Conservation (phyloP, 176 grass and related monocot genomes). For the Thalia dealbata region DNA sequence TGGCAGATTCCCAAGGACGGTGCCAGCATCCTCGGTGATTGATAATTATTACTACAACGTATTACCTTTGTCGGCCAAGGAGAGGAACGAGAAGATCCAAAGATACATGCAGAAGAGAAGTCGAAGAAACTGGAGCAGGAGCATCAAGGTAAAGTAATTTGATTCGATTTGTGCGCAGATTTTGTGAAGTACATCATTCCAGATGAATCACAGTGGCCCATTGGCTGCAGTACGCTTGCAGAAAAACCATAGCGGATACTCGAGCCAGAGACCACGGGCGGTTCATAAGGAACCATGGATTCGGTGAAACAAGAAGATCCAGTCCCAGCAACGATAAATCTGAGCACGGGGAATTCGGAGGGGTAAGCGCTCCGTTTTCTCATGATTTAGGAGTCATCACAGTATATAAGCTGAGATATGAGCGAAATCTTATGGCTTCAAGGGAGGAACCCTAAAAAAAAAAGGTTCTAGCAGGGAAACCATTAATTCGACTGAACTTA, state of each 20-base stretch:
- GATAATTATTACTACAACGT: slow-evolving; percentile 71
- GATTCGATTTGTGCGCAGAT: slow-evolving; percentile 3
- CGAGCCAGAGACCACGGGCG: slow-evolving; percentile 78
- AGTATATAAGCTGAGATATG: too few relatives aligned
- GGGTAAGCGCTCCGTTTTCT: background rate
- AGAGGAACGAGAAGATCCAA: slow-evolving; percentile 90
- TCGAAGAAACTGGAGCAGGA: slow-evolving; percentile 91
- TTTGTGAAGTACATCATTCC: slow-evolving; percentile 18
- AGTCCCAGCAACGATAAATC: slow-evolving; percentile 38
- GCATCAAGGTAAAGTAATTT: slow-evolving; percentile 70
- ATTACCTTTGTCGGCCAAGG: slow-evolving; percentile 59
- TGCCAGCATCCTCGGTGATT: slow-evolving; percentile 36
- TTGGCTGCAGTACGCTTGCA: slow-evolving; percentile 76
- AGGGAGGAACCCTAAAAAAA: too few relatives aligned
- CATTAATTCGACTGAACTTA: too few relatives aligned
- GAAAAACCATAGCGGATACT: slow-evolving; percentile 96
- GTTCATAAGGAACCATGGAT: slow-evolving; percentile 87
- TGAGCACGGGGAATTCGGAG: slow-evolving; percentile 63
- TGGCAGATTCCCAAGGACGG: slow-evolving; percentile 24
- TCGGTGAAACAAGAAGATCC: slow-evolving; percentile 47
- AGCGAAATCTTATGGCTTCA: too few relatives aligned
- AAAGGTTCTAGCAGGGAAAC: too few relatives aligned
- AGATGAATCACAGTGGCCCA: slow-evolving; percentile 8
- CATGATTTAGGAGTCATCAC: too few relatives aligned
- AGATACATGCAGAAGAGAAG: slow-evolving; percentile 96